Conservation (phyloP, 2,329 filamentous ascomycete genomes). For the Alternaria postmessia region DNA sequence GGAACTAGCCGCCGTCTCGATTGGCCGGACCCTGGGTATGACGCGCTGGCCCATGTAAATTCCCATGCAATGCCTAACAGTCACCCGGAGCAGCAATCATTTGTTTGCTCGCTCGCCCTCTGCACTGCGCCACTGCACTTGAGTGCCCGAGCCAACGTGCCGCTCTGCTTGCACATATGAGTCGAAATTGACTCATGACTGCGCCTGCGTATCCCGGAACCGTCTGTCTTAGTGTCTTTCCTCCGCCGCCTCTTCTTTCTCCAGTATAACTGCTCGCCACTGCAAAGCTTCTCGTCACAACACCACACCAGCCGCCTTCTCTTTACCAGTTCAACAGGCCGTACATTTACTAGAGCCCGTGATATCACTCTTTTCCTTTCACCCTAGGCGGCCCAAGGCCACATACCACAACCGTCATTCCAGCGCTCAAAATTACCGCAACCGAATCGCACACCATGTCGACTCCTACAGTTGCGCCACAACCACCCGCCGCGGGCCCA, state of each 20-base stretch:
- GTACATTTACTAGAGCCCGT: conserved; percentile 41
- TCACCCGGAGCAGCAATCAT: conserved; percentile 7
- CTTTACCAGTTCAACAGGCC: conserved; percentile 39
- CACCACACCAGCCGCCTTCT: conserved; percentile 9
- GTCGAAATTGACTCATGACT: conserved; percentile 21
- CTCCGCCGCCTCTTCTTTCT: not conserved
- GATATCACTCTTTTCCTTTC: conserved; percentile 5
- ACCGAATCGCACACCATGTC: conserved; percentile 28
- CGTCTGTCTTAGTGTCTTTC: conserved; percentile 10
- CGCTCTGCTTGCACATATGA: conserved; percentile 14
- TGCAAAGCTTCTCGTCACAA: conserved; percentile 5
- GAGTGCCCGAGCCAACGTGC: conserved; percentile 3
- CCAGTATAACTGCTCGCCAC: conserved; percentile 31
- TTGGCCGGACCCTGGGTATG: conserved; percentile 29
- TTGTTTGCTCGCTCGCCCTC: not conserved
- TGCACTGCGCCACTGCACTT: conserved; percentile 18
- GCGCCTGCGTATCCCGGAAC: conserved; percentile 9
- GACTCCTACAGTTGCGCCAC: conserved; percentile 23
- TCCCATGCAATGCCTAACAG: conserved; percentile 14
- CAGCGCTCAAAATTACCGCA: conserved; percentile 2
- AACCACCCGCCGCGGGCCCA: conserved; percentile 18
- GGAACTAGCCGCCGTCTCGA: conserved; percentile 14
- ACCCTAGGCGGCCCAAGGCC: not conserved
- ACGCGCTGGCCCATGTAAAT: conserved; percentile 34
- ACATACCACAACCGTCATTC: conserved; percentile 4